Base-by-base conservation (phyloP, 106 monocot genomes). In the Phalaenopsis equestris region DNA sequence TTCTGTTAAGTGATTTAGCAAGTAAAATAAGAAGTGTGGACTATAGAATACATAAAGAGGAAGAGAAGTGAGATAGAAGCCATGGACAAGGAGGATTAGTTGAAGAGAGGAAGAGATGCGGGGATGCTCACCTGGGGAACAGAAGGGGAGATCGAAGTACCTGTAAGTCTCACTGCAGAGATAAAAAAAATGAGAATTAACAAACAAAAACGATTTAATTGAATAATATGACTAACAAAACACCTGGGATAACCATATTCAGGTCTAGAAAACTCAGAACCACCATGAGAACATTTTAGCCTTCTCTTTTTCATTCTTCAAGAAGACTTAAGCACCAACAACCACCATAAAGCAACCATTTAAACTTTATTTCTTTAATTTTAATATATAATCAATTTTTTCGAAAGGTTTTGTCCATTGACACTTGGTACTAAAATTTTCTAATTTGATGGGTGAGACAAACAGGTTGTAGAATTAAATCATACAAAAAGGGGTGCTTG, bases 91-190 rank as follows among this genome's bases (percentile, higher is more conserved):
- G 55, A 87, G 19, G n/a, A 15, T 24, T 58, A 8, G 12, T 4
- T n/a, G 41, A 61, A 79, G 43, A 45, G 23, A 47, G 37, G 74
- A 56, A 21, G 74, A 61, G 11, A 45, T 3, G 58, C 41, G 7
- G 12, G 30, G 16, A 39, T 76, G 67, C 86, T 52, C 81, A 91
- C 91, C 89, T 87, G 89, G 89, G 80, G 77, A 68, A 80, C 91
- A 89, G 83, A 93, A 91, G 23, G 93, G 91, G 64, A 93, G 93
- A 78, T 93, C 91, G 78, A 89, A 93, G 86, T 86, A 91, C 46
- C 93, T 87, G 73, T 93, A 93, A 11, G 93, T 93, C 80, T 91
- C 93, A 56, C 93, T 93, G 85, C 55, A 80, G 16, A 49, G 4
- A 55, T 12, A 5, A 19, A 18, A 2, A 61, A 30, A 52, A 8